These are phyloP conservation scores for Aspergillus spinulosporus DNA, from an alignment of 2,329 filamentous ascomycete species.

Conservation along the genomic window DNA sequence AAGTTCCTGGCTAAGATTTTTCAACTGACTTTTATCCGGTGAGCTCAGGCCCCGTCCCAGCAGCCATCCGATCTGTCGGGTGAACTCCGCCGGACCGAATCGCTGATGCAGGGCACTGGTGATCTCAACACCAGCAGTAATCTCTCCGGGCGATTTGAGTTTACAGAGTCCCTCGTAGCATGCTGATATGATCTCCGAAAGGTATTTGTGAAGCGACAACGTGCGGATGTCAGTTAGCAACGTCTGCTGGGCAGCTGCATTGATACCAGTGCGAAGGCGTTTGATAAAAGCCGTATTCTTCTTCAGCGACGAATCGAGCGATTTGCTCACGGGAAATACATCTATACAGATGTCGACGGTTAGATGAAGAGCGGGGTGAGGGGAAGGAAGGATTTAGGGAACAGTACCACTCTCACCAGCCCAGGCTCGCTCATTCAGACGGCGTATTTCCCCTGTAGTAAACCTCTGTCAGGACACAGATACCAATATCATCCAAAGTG, in stretches of 20 bases:
- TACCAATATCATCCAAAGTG: neutral
- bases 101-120: constrained; percentile 94
- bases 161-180: constrained; percentile 93
- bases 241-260: constrained; percentile 72
- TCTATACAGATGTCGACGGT: constrained; percentile 52
- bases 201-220: constrained; percentile 90
- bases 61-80: constrained; percentile 86
- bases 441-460: constrained; percentile 76
- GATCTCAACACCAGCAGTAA: constrained; percentile 87
- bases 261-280: constrained; percentile 86
- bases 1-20: constrained; percentile 74
- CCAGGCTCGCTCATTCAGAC: constrained; percentile 86
- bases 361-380: neutral
- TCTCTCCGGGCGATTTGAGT: constrained; percentile 87
- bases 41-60: constrained; percentile 87
- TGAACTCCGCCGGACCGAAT: constrained; percentile 88
- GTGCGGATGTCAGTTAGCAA: constrained; percentile 89
- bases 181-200: constrained; percentile 94
- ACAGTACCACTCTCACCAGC: constrained; percentile 75
- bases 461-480: constrained; percentile 8
- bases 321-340: constrained; percentile 72
- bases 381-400: neutral
- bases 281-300: constrained; percentile 99
- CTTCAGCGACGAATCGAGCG: constrained; percentile 91
- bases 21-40: constrained; percentile 81